Conservation (phyloP, 768 basidiomycete genomes). For the Boletellus ananas region DNA sequence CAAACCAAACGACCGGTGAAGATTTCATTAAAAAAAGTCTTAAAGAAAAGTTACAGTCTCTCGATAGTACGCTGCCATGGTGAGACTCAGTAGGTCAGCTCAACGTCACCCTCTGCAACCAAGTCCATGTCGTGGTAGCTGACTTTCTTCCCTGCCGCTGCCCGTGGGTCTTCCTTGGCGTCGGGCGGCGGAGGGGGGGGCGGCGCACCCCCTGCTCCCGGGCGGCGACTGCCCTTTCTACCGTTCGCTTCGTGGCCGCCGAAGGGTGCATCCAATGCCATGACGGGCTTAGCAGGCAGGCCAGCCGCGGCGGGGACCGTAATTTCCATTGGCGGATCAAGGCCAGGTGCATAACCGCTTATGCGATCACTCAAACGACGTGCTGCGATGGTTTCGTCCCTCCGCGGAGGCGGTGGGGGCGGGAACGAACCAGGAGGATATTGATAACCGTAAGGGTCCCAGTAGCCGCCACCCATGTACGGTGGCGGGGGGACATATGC, state of each 20-base stretch:
- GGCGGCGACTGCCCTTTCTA: slow-evolving; percentile 36
- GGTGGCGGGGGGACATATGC: slow-evolving; percentile 35
- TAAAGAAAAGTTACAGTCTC: slow-evolving; percentile 16
- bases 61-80: slow-evolving; percentile 22
- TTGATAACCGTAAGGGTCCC: slow-evolving; percentile 45
- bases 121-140: slow-evolving; percentile 97
- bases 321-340: slow-evolving; percentile 38
- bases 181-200: slow-evolving; percentile 82
- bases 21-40: slow-evolving; percentile 28
- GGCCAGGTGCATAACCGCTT: slow-evolving; percentile 64
- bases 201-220: slow-evolving; percentile 44
- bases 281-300: slow-evolving; percentile 73
- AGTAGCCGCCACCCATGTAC: slow-evolving; percentile 39
- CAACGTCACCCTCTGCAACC: slow-evolving; percentile 77
- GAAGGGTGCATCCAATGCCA: slow-evolving; percentile 51
- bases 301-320: slow-evolving; percentile 64
- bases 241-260: slow-evolving; percentile 32
- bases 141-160: slow-evolving; percentile 82
- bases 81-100: slow-evolving; percentile 42
- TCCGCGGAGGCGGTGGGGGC: slow-evolving; percentile 40
- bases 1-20: slow-evolving; percentile 16
- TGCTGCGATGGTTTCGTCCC: slow-evolving; percentile 56
- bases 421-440: slow-evolving; percentile 37
- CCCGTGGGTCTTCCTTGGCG: slow-evolving; percentile 89
- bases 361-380: slow-evolving; percentile 77